A percentile compares a stretch with the other conserved stretches of the same genome.
Conservation (phyloP, 352 stramenopile species). For the Pythium oligandrum region DNA sequence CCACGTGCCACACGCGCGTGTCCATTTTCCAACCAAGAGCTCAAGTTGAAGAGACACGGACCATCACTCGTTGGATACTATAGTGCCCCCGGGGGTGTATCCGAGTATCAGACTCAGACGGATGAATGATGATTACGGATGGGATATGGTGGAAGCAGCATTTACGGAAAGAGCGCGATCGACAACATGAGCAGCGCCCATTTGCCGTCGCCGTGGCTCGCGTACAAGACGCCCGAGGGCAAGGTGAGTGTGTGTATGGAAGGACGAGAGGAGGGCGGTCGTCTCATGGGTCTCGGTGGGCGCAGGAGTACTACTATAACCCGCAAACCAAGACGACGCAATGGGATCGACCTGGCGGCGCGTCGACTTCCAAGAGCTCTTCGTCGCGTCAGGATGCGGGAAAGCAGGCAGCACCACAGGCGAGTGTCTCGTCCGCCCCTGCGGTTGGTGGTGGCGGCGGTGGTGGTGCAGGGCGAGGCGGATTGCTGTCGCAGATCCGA, state of each 20-base stretch:
- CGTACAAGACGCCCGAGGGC: slow-evolving; percentile 85
- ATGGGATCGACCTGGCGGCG: slow-evolving; percentile 58
- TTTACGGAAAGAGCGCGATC: too few species aligned
- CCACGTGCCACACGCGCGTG: too few species aligned
- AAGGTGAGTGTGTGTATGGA: slow-evolving; percentile 37
- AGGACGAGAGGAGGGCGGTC: too few species aligned
- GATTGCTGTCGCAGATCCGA: slow-evolving; percentile 68
- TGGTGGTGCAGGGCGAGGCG: slow-evolving; percentile 39
- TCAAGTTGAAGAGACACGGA: too few species aligned
- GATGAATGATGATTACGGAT: slow-evolving; percentile 1
- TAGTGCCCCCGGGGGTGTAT: too few species aligned
- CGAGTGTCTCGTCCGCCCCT: slow-evolving; percentile 4
- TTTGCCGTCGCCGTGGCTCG: slow-evolving; percentile 68
- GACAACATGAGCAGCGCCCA: slow-evolving; percentile 6
- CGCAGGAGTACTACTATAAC: slow-evolving; percentile 90
- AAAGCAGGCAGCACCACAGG: slow-evolving; percentile 2
- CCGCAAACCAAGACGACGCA: slow-evolving; percentile 84
- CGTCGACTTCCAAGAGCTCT: slow-evolving; percentile 18
- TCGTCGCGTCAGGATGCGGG: slow-evolving; percentile 17
- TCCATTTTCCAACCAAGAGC: too few species aligned
- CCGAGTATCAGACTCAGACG: too few species aligned
- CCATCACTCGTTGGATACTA: too few species aligned
- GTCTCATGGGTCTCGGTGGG: neutral
- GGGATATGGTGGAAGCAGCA: neutral
- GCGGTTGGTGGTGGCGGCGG: slow-evolving; percentile 9